These are phyloP conservation scores for Globisporangium sylvaticum DNA, from an alignment of 352 stramenopile species.

Conservation along the genomic window DNA sequence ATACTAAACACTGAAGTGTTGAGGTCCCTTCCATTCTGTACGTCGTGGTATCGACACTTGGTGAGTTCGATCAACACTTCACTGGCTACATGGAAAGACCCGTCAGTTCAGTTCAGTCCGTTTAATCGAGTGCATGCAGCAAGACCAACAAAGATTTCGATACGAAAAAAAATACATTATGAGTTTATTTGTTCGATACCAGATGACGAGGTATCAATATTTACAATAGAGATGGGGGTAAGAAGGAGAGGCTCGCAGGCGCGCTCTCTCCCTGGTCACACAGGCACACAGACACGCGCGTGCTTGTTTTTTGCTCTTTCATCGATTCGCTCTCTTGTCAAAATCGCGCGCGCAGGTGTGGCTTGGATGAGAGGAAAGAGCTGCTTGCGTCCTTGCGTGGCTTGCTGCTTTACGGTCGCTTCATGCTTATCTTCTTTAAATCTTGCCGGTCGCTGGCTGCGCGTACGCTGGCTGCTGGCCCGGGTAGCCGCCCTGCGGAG, in stretches of 20 bases:
- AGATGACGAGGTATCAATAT: neutral
- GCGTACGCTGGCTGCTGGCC: conserved; percentile 10
- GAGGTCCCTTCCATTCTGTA: neutral
- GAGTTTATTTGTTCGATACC: conserved; percentile 6
- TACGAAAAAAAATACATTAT: conserved; percentile 7
- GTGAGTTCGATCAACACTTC: too few species aligned
- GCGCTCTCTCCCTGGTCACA: neutral
- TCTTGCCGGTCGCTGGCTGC: conserved; percentile 10
- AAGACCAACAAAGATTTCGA: neutral
- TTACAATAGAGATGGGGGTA: conserved; percentile 3
- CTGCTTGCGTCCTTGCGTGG: neutral
- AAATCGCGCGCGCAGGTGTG: neutral
- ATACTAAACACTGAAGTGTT: neutral
- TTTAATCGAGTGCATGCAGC: neutral
- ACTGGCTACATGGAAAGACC: too few species aligned
- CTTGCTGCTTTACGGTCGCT: neutral
- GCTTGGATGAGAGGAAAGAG: neutral
- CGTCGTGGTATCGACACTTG: neutral
- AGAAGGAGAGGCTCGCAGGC: neutral
- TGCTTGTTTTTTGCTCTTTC: neutral
- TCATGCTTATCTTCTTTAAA: conserved; percentile 1
- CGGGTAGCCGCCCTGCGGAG: conserved; percentile 23
- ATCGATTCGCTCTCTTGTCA: neutral
- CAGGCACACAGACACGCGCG: neutral
- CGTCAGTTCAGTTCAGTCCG: too few species aligned